These are phyloP conservation scores for Euphorbia corollata DNA, from an alignment of 441 rosid genomes.

Conservation along the genomic window DNA sequence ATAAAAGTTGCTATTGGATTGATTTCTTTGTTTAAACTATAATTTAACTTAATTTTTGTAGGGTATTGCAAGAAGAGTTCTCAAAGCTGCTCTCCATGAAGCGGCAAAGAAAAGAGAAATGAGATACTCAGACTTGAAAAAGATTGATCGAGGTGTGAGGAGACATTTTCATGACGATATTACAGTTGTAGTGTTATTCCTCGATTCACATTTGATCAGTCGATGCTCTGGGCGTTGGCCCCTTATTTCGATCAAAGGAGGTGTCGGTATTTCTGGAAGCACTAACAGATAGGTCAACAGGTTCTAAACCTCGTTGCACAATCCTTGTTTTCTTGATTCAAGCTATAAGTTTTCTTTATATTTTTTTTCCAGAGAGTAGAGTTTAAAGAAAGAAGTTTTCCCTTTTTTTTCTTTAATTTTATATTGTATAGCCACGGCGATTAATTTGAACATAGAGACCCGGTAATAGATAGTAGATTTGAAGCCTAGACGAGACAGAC, in stretches of 20 bases:
- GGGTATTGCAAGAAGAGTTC: slow-evolving; percentile 73
- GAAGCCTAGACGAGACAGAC: slow-evolving; percentile 15
- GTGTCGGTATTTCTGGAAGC: slow-evolving; percentile 31
- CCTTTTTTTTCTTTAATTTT: slow-evolving; percentile 13
- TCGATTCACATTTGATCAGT: slow-evolving; percentile 27
- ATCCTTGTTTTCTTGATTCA: slow-evolving; percentile 27
- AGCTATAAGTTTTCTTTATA: slow-evolving; percentile 17
- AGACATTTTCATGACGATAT: slow-evolving; percentile 84
- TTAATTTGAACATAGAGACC: slow-evolving; percentile 14
- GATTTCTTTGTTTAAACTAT: no score
- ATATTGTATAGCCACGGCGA: slow-evolving; percentile 26
- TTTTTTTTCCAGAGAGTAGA: slow-evolving; percentile 1
- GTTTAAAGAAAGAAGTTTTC: slow-evolving; percentile 13
- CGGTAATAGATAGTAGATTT: slow-evolving; percentile 13
- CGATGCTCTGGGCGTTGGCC: no score
- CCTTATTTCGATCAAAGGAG: no score
- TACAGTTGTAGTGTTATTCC: slow-evolving; percentile 57
- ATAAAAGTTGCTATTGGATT: no score
- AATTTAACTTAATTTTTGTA: slow-evolving; percentile 25
- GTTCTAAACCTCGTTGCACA: slow-evolving; percentile 19
- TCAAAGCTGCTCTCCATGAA: slow-evolving; percentile 59
- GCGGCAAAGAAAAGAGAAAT: slow-evolving; percentile 76
- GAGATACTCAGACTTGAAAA: slow-evolving; percentile 78
- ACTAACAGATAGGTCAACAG: slow-evolving; percentile 28
- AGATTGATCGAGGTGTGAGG: slow-evolving; percentile 71